Conservation (phyloP, 441 rosid species). For the Populus hybrid region DNA sequence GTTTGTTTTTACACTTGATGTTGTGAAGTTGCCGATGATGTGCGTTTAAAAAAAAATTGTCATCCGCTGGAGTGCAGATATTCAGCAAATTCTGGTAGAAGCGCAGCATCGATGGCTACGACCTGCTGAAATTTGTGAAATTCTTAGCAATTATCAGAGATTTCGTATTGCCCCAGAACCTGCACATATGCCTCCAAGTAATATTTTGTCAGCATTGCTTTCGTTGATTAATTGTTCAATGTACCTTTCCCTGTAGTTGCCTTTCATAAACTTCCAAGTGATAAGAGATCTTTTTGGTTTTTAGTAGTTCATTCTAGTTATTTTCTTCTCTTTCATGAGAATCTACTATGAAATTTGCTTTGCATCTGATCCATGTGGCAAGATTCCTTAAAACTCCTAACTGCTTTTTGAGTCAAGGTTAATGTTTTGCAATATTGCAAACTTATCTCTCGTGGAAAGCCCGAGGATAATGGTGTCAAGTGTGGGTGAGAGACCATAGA, state of each 20-base stretch:
- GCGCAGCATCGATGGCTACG: slow-evolving; percentile 92
- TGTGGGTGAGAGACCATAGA: background rate
- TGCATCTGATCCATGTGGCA: background rate
- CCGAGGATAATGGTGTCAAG: background rate
- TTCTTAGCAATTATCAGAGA: slow-evolving; percentile 55
- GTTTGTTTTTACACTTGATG: background rate
- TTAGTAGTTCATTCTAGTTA: background rate
- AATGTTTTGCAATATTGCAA: background rate
- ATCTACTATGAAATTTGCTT: background rate
- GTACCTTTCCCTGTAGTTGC: background rate
- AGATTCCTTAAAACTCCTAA: background rate
- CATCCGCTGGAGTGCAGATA: slow-evolving; percentile 46
- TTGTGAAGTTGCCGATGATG: background rate
- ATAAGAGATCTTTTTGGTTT: background rate
- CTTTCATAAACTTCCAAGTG: background rate
- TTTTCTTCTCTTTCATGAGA: background rate
- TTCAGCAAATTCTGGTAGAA: slow-evolving; percentile 67
- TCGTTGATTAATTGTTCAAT: background rate
- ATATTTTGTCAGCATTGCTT: slow-evolving; percentile 9
- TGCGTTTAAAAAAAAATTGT: background rate
- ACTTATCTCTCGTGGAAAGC: background rate
- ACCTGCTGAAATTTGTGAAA: slow-evolving; percentile 93
- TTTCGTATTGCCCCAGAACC: slow-evolving; percentile 79
- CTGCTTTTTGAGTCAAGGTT: background rate
- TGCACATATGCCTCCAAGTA: slow-evolving; percentile 68